These are phyloP conservation scores for Hypoxylon fuscum DNA, from an alignment of 495 filamentous ascomycete species.

Conservation along the genomic window DNA sequence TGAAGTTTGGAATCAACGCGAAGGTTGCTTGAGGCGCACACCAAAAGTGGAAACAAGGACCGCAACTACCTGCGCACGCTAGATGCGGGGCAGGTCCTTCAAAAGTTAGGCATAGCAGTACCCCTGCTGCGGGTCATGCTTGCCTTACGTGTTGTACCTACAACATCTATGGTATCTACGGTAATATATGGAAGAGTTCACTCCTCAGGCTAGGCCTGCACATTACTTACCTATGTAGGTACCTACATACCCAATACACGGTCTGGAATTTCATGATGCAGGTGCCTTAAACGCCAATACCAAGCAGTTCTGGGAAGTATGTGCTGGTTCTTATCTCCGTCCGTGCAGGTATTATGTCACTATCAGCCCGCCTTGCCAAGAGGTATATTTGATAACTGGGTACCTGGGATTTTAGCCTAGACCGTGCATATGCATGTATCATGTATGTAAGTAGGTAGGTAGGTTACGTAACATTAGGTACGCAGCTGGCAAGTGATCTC, in stretches of 20 bases:
- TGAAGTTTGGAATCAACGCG: slow-evolving; percentile 45
- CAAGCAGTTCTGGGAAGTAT: no score
- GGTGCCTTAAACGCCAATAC: not conserved
- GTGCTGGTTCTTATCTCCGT: not conserved
- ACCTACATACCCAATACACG: no score
- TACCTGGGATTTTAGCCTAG: slow-evolving; percentile 31
- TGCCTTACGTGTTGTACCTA: no score
- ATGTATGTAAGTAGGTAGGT: slow-evolving; percentile 5
- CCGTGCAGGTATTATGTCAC: not conserved
- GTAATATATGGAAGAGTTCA: no score
- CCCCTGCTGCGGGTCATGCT: slow-evolving; percentile 7
- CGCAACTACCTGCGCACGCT: slow-evolving; percentile 27
- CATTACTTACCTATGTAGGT: no score
- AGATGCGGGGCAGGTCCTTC: slow-evolving; percentile 42
- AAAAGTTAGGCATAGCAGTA: slow-evolving; percentile 25
- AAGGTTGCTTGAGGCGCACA: slow-evolving; percentile 33
- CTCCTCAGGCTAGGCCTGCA: no score
- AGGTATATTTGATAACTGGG: slow-evolving; percentile 7
- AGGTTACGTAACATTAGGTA: not conserved
- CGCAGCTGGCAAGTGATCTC: slow-evolving; percentile 10
- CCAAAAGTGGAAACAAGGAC: slow-evolving; percentile 31
- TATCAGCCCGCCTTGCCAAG: not conserved
- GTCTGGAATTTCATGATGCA: not conserved
- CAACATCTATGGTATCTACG: no score
- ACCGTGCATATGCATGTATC: slow-evolving; percentile 22